Percentiles rank a stretch among this genome's conserved stretches.
Conservation (phyloP, 257 asterid genomes). For the Nicotiana knightiana region DNA sequence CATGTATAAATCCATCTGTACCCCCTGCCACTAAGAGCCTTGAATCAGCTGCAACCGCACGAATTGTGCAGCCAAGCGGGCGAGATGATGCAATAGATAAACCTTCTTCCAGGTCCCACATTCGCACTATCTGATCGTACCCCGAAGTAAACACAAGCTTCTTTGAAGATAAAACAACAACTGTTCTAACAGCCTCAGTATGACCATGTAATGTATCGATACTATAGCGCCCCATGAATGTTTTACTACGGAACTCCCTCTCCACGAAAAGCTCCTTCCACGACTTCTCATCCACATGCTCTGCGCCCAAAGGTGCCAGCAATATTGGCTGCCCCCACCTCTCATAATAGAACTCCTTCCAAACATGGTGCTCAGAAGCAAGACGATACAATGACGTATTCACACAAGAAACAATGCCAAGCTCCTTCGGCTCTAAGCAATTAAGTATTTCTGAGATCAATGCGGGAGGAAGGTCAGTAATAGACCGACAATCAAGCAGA, state of each 20-base stretch:
- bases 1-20: constrained; percentile 88
- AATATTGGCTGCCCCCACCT: constrained; percentile 80
- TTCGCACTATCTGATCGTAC: constrained; percentile 82
- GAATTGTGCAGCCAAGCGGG: constrained; percentile 88
- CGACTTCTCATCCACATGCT: constrained; percentile 48
- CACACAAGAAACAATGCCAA: constrained; percentile 85
- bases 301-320: constrained; percentile 35
- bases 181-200: constrained; percentile 78
- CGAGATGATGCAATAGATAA: constrained; percentile 68
- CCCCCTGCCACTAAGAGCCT: constrained; percentile 88
- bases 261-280: constrained; percentile 90
- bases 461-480: constrained; percentile 80
- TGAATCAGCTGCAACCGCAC: constrained; percentile 87
- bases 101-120: constrained; percentile 98
- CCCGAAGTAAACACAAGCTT: constrained; percentile 86
- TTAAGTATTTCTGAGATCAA: constrained; percentile 72
- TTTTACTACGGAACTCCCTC: constrained; percentile 87
- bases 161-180: constrained; percentile 68
- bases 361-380: constrained; percentile 72
- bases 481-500: constrained; percentile 24
- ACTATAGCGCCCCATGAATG: constrained; percentile 77
- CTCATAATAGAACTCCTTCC: constrained; percentile 91
- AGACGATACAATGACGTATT: constrained; percentile 52
- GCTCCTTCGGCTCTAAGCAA: constrained; percentile 82
- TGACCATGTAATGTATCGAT: constrained; percentile 80